A percentile compares a stretch with the other conserved stretches of the same genome.
Conservation (phyloP, 2,329 filamentous ascomycete species). For the Elsinoe australis region DNA sequence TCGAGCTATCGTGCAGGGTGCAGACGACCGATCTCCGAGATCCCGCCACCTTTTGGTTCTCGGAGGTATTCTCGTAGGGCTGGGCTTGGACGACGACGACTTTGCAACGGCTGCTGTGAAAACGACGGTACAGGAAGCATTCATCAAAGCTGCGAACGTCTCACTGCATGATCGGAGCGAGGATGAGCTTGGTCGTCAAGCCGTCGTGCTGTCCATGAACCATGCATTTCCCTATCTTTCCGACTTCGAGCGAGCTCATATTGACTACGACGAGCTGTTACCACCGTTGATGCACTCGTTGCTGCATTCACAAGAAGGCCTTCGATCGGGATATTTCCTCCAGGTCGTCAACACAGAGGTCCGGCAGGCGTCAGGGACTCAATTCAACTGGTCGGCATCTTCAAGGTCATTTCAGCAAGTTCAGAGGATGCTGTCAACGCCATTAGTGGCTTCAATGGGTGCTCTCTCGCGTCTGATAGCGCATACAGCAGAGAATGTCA, state of each 20-base stretch:
- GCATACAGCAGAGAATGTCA: constrained; percentile 54
- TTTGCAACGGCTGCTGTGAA: constrained; percentile 58
- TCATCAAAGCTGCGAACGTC: constrained; percentile 70
- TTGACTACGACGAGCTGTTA: constrained; percentile 62
- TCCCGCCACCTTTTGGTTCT: constrained; percentile 83
- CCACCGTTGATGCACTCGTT: constrained; percentile 62
- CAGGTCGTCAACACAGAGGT: constrained; percentile 61
- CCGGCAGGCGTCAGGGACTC: constrained; percentile 42
- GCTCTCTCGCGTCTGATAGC: constrained; percentile 58
- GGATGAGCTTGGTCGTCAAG: constrained; percentile 41
- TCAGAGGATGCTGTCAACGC: constrained; percentile 51
- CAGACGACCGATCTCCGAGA: constrained; percentile 54
- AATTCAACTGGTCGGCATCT: constrained; percentile 55
- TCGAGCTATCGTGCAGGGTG: constrained; percentile 51
- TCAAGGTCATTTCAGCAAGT: constrained; percentile 56
- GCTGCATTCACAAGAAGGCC: constrained; percentile 62
- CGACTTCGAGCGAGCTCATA: constrained; percentile 47
- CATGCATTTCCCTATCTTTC: constrained; percentile 68
- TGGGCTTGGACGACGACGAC: constrained; percentile 56
- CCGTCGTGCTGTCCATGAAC: constrained; percentile 63
- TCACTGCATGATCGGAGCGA: constrained; percentile 54
- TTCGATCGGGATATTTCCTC: constrained; percentile 69
- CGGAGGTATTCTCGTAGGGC: constrained; percentile 68
- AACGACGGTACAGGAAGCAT: constrained; percentile 61
- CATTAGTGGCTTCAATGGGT: constrained; percentile 59